Evolutionary conservation across 352 stramenopile species (phyloP).

Genomic region (Saprolegnia diclina): DNA sequence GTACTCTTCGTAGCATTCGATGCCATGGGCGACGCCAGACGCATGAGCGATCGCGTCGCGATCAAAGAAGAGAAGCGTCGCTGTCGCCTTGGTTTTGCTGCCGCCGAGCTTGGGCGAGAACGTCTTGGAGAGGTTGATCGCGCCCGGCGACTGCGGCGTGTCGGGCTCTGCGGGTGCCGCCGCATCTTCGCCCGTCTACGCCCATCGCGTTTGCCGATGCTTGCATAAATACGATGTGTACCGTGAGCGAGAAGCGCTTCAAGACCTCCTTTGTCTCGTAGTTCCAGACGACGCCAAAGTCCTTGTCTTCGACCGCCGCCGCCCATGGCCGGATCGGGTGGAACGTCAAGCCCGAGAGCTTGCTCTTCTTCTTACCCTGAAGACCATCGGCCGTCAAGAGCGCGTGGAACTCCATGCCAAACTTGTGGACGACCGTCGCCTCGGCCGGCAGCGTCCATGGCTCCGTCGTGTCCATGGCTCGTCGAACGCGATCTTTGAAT

Average conservation of each 20-base stretch:
- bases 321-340: conserved; percentile 63
- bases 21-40: conserved; percentile 33
- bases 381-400: conserved; percentile 46
- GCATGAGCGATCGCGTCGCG: conserved; percentile 51
- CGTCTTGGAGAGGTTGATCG: conserved; percentile 29
- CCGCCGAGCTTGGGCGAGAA: conserved; percentile 14
- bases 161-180: not conserved
- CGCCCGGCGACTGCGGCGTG: conserved; percentile 24
- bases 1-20: conserved; percentile 66
- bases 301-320: conserved; percentile 58
- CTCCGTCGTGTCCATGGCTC: not conserved
- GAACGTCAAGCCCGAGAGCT: conserved; percentile 55
- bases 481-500: not conserved
- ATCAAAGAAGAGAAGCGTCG: conserved; percentile 72
- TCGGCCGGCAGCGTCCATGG: conserved; percentile 10
- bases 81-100: conserved; percentile 33
- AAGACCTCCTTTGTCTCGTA: conserved; percentile 61
- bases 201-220: conserved; percentile 25
- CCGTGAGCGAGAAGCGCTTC: conserved; percentile 56
- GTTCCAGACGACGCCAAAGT: conserved; percentile 59
- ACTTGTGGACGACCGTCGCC: conserved; percentile 18
- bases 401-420: conserved; percentile 50
- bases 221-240: conserved; percentile 34
- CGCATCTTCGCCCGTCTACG: conserved; percentile 27
- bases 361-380: conserved; percentile 67